phyloP scores from a whole-genome alignment of 805 yeast genomes.

The Lachancea kluyveri region DNA sequence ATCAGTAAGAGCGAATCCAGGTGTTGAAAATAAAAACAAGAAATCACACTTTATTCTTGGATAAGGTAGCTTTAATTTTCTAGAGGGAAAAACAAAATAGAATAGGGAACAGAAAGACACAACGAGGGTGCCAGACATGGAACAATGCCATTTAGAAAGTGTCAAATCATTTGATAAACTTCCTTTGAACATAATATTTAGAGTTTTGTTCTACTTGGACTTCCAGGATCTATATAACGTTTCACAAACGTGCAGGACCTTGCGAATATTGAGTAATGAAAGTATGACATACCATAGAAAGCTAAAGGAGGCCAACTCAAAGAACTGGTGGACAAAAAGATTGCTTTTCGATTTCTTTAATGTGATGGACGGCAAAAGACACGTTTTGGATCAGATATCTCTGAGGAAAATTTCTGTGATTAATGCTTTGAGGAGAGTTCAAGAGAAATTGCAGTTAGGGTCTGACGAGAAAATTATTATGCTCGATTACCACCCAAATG shows the following conservation, averaged over 20 bases:
- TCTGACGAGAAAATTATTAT: not conserved
- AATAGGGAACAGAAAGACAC: too few relatives aligned
- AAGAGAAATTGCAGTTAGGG: conserved; percentile 13
- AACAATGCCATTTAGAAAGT: too few relatives aligned
- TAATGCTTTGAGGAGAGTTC: conserved; percentile 14
- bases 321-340: conserved; percentile 17
- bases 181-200: conserved; percentile 22
- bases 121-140: not conserved
- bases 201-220: conserved; percentile 18
- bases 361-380: conserved; percentile 14
- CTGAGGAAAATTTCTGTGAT: conserved; percentile 14
- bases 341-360: conserved; percentile 19
- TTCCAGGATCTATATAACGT: conserved; percentile 19
- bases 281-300: conserved; percentile 15
- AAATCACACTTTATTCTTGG: too few relatives aligned
- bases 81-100: too few relatives aligned
- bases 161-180: conserved; percentile 13
- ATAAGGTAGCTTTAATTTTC: too few relatives aligned
- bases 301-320: conserved; percentile 8
- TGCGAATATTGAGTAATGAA: conserved; percentile 22
- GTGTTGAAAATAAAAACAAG: too few relatives aligned
- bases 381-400: conserved; percentile 7
- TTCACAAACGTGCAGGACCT: conserved; percentile 17
- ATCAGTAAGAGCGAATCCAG: too few relatives aligned
- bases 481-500: too few relatives aligned